phyloP scores from a whole-genome alignment of 768 basidiomycete genomes.

The Podaxis sp. region DNA sequence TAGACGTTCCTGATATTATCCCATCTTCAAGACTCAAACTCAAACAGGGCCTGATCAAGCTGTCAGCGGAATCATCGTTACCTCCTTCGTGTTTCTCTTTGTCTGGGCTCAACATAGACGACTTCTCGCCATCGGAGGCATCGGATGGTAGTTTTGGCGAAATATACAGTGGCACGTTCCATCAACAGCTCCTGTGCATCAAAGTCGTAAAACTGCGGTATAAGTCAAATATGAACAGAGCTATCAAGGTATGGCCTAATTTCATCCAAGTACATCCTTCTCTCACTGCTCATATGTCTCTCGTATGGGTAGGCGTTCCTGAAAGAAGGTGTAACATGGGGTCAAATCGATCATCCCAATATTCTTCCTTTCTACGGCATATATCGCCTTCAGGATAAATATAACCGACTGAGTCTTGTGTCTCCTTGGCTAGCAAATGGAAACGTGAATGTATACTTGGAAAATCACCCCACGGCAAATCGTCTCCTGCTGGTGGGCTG shows the following conservation, averaged over 20 bases:
- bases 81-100: constrained; percentile 9
- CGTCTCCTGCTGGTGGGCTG: constrained; percentile 16
- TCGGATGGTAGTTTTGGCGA: constrained; percentile 22
- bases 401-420: constrained; percentile 27
- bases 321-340: constrained; percentile 28
- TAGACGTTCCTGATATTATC: constrained; percentile 6
- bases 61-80: constrained; percentile 2
- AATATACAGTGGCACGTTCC: constrained; percentile 17
- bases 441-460: constrained; percentile 25
- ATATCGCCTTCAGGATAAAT: constrained; percentile 21
- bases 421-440: constrained; percentile 37
- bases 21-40: neutral
- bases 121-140: constrained; percentile 16
- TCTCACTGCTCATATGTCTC: neutral
- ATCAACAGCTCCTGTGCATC: constrained; percentile 16
- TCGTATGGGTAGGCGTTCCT: constrained; percentile 21
- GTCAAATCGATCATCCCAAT: constrained; percentile 23
- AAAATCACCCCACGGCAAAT: constrained; percentile 16
- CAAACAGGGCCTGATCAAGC: constrained; percentile 1
- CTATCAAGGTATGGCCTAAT: constrained; percentile 10
- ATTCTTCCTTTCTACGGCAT: constrained; percentile 38
- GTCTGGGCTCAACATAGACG: constrained; percentile 1
- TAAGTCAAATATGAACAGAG: constrained; percentile 19
- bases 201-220: constrained; percentile 23
- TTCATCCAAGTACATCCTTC: constrained; percentile 9